A percentile compares a stretch with the other conserved stretches of the same genome.
Evolutionary conservation across 129 eudicot species (phyloP).

Genomic region (Scalesia atractyloides): DNA sequence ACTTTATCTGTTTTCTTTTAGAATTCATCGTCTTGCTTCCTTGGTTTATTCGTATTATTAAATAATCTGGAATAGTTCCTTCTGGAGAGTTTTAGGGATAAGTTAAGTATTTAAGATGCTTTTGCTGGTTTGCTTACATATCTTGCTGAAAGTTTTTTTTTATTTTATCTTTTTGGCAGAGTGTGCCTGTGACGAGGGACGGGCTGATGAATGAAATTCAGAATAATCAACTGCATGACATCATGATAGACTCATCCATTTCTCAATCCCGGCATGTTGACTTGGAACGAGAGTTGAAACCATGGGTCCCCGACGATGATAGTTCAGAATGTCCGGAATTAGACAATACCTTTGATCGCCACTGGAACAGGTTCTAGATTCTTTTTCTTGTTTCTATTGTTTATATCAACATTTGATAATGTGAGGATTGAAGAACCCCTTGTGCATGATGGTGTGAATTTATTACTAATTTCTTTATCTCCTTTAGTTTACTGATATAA

Average conservation of each 20-base stretch:
- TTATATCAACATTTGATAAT: slow-evolving; percentile 14
- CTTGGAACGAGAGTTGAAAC: slow-evolving; percentile 73
- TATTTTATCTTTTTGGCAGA: slow-evolving; percentile 49
- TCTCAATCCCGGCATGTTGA: slow-evolving; percentile 82
- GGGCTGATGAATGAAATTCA: slow-evolving; percentile 60
- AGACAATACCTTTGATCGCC: slow-evolving; percentile 83
- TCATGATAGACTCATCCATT: slow-evolving; percentile 83
- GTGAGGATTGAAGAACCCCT: not conserved
- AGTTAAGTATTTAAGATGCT: not conserved
- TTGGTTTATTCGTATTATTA: not conserved
- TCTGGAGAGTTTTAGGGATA: not conserved
- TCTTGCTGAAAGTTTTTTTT: slow-evolving; percentile 11
- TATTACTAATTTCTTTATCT: not conserved
- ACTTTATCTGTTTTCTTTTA: not conserved
- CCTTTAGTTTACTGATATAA: slow-evolving; percentile 13
- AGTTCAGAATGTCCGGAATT: slow-evolving; percentile 72
- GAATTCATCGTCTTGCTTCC: not conserved
- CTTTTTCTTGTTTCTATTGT: not conserved
- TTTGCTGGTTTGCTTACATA: not conserved
- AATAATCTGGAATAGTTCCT: not conserved
- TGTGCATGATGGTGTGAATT: not conserved
- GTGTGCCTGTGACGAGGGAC: slow-evolving; percentile 69
- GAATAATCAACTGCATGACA: slow-evolving; percentile 63
- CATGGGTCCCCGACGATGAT: slow-evolving; percentile 90
- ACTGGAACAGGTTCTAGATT: slow-evolving; percentile 72